Base-by-base conservation (phyloP, 768 basidiomycete species). In the Lactifluus subvellereus region DNA sequence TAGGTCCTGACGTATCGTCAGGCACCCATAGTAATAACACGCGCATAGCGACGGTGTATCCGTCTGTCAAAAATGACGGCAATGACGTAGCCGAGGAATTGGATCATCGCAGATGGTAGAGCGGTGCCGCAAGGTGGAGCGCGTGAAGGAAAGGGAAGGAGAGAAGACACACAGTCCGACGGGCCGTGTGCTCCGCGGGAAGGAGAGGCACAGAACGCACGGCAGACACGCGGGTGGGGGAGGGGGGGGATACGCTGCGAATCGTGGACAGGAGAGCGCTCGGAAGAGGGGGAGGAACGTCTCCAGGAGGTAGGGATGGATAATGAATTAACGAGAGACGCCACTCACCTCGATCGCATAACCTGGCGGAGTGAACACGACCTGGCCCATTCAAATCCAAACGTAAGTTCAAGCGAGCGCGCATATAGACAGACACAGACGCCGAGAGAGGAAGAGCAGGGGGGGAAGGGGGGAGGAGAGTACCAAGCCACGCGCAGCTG, bases 321-420 rank as follows among this genome's bases (percentile, higher is more conserved):
- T 51, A 20, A 38, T 40, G 53, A 7, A 2, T 3, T 50, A 27
- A 14, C 22, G 32, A 22, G 10, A 32, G 50, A 27, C 45, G 42
- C 5, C 2, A 75, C 84, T 60, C 72, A 89, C 89, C 67, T 89
- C 79, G 74, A 71, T 74, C 6, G 89, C 89, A 68, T 80, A 78
- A 16, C 90, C 90, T 43, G 90, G 89, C 0, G 86, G 73, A 6
- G 86, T 90, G 6, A 82, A 63, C 8, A 88, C 73, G 45, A 86
- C 80, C 89, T 91, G 67, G 2, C 30, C 13, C 40, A 40, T 61
- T 10, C 33, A n/a, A 59, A 60, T 4, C 35, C 40, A 18, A 30
- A 22, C 32, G 20, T 59, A 9, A 43, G 30, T 13, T 16, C 35
- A 20, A 0, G 14, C 42, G 40, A 9, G 35, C 22, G 8, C n/a